A percentile compares a stretch with the other conserved stretches of the same genome.
phyloP scores from a whole-genome alignment of 176 grass and related monocot genomes.

The Zoysia japonica region DNA sequence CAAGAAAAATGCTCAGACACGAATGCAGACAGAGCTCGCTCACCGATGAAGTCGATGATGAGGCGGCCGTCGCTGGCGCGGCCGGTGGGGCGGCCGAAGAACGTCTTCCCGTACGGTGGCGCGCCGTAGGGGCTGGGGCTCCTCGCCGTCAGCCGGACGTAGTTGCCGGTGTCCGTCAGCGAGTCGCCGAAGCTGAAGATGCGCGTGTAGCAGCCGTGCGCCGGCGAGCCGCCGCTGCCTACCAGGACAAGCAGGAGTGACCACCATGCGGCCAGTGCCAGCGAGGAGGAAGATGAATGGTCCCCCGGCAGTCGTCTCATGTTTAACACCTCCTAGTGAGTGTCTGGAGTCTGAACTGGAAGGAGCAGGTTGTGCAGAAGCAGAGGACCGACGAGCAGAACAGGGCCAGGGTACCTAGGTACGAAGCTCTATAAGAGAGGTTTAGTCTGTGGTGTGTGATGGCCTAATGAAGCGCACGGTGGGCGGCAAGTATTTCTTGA shows the following conservation, averaged over 20 bases:
- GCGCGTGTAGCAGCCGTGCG: conserved; percentile 55
- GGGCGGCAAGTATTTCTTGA: conserved; percentile 28
- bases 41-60: conserved; percentile 88
- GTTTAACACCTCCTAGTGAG: not conserved
- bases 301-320: conserved; percentile 13
- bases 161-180: conserved; percentile 85
- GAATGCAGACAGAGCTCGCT: conserved; percentile 7
- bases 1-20: not conserved
- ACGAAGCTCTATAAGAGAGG: not conserved
- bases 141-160: conserved; percentile 28
- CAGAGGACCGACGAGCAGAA: not conserved
- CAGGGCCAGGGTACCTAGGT: not conserved
- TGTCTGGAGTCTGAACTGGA: not conserved
- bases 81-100: conserved; percentile 63
- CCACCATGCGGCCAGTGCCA: conserved; percentile 21
- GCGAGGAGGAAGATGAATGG: conserved; percentile 6
- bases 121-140: conserved; percentile 30
- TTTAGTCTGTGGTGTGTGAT: not conserved
- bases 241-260: conserved; percentile 16
- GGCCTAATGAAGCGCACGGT: not conserved
- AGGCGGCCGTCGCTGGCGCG: conserved; percentile 76
- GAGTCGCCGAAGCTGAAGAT: conserved; percentile 95
- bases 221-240: not conserved
- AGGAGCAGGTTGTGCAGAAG: not conserved
- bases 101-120: conserved; percentile 70